Percentiles rank a stretch among this genome's conserved stretches.
These are phyloP conservation scores for Cymbidium sinense DNA, from an alignment of 106 monocot genomes.

Conservation along the genomic window DNA sequence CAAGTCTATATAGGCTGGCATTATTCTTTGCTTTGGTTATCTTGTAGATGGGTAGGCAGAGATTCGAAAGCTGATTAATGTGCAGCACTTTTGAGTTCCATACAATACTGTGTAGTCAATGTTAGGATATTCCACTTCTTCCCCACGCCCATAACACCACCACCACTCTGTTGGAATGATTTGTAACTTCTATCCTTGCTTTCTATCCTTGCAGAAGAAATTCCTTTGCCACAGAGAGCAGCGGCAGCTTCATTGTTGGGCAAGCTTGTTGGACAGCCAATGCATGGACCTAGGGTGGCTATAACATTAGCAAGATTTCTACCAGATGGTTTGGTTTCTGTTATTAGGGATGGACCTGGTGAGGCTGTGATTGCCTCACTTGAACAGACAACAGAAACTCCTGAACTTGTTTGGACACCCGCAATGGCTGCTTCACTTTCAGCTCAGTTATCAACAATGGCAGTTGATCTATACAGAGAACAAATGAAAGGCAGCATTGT, in stretches of 20 bases:
- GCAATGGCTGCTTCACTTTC: slow-evolving; percentile 98
- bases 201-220: slow-evolving; percentile 68
- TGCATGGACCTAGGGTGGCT: slow-evolving; percentile 98
- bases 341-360: slow-evolving; percentile 91
- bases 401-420: slow-evolving; percentile 99
- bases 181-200: slow-evolving; percentile 15
- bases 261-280: slow-evolving; percentile 91
- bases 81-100: background rate
- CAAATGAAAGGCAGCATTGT: slow-evolving; percentile 81
- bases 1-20: background rate
- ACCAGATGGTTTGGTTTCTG: slow-evolving; percentile 96
- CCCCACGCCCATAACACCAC: background rate
- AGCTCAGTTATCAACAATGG: slow-evolving; percentile 96
- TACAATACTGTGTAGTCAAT: background rate
- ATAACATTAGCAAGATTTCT: slow-evolving; percentile 93
- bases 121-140: background rate
- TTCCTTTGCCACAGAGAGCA: slow-evolving; percentile 88
- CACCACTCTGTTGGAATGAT: background rate
- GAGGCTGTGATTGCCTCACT: slow-evolving; percentile 79
- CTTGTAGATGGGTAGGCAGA: background rate
- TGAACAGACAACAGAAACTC: slow-evolving; percentile 98
- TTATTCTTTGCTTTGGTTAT: background rate
- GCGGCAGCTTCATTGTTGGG: slow-evolving; percentile 93
- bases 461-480: slow-evolving; percentile 86
- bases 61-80: background rate